Evolutionary conservation across 2,329 filamentous ascomycete genomes (phyloP).

Genomic region (Botrytis byssoidea): DNA sequence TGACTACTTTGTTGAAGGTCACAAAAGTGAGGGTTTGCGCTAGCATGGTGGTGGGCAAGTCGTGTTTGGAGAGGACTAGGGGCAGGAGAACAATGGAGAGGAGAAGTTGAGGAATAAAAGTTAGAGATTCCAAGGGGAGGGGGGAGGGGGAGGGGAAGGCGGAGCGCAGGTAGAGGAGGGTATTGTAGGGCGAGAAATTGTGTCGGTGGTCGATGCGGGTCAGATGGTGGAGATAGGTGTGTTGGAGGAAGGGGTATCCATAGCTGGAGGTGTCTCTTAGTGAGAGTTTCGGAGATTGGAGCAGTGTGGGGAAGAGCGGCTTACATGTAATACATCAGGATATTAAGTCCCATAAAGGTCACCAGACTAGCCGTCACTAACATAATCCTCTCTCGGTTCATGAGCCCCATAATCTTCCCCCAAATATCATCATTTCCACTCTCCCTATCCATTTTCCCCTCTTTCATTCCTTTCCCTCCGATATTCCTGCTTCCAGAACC

Average conservation of each 20-base stretch:
- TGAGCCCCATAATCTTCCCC: conserved; percentile 25
- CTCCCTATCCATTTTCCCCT: not conserved
- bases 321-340: conserved; percentile 73
- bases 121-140: conserved; percentile 68
- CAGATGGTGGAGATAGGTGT: conserved; percentile 92
- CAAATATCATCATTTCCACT: not conserved
- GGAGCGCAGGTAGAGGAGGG: conserved; percentile 82
- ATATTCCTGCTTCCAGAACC: conserved; percentile 63
- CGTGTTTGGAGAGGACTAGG: conserved; percentile 72
- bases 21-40: conserved; percentile 97
- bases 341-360: conserved; percentile 73
- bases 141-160: conserved; percentile 45
- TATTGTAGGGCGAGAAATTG: conserved; percentile 98
- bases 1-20: conserved; percentile 85
- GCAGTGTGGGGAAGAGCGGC: conserved; percentile 31
- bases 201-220: conserved; percentile 93
- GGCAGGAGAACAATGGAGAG: conserved; percentile 77
- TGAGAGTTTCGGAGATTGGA: not conserved
- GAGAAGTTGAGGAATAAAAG: conserved; percentile 84
- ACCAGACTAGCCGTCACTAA: conserved; percentile 64
- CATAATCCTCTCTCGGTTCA: conserved; percentile 13
- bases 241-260: conserved; percentile 75
- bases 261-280: conserved; percentile 52
- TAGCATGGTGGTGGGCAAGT: conserved; percentile 81
- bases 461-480: conserved; percentile 34